Conservation (phyloP, 176 grass and related monocot species). For the Paspalum vaginatum region DNA sequence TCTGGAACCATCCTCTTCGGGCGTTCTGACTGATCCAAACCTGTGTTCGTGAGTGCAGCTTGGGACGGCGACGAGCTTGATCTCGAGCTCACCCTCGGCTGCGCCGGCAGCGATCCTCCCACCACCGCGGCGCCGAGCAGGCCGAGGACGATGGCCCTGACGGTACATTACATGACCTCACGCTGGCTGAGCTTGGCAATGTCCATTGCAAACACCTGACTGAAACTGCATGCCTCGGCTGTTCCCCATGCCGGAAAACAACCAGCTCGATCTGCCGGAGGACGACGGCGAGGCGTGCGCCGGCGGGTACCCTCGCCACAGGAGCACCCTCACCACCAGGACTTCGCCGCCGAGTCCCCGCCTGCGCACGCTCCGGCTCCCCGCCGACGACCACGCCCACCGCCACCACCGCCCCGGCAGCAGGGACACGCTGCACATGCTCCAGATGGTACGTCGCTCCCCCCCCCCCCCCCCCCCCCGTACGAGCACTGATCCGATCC, state of each 20-base stretch:
- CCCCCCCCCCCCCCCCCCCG: too few relatives aligned
- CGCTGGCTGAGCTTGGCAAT: neutral
- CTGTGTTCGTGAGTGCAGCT: slow-evolving; percentile 38
- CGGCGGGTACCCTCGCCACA: neutral
- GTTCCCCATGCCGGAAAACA: neutral
- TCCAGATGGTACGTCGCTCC: slow-evolving; percentile 42
- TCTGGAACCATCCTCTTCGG: neutral
- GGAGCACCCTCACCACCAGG: slow-evolving; percentile 25
- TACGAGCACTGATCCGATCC: neutral
- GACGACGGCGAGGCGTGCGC: neutral
- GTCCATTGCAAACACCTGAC: neutral
- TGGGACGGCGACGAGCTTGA: slow-evolving; percentile 46
- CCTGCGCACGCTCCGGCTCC: neutral
- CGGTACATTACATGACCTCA: neutral
- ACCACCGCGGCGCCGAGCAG: neutral
- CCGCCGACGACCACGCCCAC: neutral
- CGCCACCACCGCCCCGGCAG: neutral
- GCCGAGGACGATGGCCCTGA: slow-evolving; percentile 24
- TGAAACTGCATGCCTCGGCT: neutral
- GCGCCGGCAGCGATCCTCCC: slow-evolving; percentile 39
- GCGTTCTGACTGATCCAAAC: neutral
- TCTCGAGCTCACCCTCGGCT: slow-evolving; percentile 63
- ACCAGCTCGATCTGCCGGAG: slow-evolving; percentile 44
- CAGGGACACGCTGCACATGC: slow-evolving; percentile 25
- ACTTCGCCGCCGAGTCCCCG: neutral